Conservation (phyloP, 352 stramenopile species). For the Phytopythium cucurbitacearum region DNA sequence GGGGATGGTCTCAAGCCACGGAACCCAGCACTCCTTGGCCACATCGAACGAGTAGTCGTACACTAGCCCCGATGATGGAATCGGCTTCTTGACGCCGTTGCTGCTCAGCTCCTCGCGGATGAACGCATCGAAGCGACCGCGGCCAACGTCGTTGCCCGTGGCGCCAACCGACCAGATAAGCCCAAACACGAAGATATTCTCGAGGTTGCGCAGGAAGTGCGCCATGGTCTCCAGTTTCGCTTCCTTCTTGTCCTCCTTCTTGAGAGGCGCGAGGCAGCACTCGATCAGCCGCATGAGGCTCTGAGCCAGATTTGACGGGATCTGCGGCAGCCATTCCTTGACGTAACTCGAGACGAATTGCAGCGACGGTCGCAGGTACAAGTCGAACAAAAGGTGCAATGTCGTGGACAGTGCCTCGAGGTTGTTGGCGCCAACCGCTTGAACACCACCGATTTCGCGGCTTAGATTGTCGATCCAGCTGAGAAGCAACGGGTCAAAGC, state of each 20-base stretch:
- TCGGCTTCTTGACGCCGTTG: constrained; percentile 43
- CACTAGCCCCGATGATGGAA: constrained; percentile 63
- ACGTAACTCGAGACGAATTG: constrained; percentile 85
- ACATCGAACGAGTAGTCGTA: constrained; percentile 93
- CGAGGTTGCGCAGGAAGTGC: constrained; percentile 73
- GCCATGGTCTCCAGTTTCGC: constrained; percentile 58
- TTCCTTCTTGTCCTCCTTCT: constrained; percentile 85
- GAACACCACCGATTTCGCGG: constrained; percentile 43
- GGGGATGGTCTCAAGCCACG: constrained; percentile 90
- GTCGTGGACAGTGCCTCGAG: constrained; percentile 44
- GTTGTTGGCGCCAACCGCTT: constrained; percentile 30
- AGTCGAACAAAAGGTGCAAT: constrained; percentile 83
- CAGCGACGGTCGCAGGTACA: constrained; percentile 77
- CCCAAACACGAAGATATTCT: constrained; percentile 91
- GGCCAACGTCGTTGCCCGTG: constrained; percentile 84
- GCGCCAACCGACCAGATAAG: constrained; percentile 91
- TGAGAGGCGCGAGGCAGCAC: constrained; percentile 85
- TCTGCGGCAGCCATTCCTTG: constrained; percentile 90
- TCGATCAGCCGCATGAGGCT: constrained; percentile 91
- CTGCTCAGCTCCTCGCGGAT: constrained; percentile 78
- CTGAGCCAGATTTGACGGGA: constrained; percentile 88
- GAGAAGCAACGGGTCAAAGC: constrained; percentile 86
- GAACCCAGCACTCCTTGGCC: constrained; percentile 73
- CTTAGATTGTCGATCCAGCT: constrained; percentile 85
- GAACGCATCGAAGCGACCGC: constrained; percentile 84